Evolutionary conservation across 768 basidiomycete species (phyloP).

Genomic region (Exidia glandulosa): DNA sequence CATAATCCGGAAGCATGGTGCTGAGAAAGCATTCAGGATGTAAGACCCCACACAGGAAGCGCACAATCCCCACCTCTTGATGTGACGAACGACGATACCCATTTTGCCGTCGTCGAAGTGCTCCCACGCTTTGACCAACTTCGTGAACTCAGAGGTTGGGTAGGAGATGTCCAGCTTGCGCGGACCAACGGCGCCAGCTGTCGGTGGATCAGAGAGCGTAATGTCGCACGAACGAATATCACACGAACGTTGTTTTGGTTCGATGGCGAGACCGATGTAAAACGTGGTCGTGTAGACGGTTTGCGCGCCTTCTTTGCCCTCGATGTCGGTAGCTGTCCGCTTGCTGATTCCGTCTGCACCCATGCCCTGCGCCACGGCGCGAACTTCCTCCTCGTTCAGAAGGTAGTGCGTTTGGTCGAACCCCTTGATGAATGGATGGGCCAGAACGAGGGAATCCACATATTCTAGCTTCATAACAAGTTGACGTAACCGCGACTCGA

Average conservation of each 20-base stretch:
- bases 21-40: slow-evolving; percentile 25
- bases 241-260: slow-evolving; percentile 74
- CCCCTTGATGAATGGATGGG: slow-evolving; percentile 92
- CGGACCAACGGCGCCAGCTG: slow-evolving; percentile 67
- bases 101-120: slow-evolving; percentile 84
- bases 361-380: slow-evolving; percentile 80
- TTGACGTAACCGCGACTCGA: slow-evolving; percentile 91
- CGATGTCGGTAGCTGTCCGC: slow-evolving; percentile 68
- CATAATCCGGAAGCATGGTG: slow-evolving; percentile 65
- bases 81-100: slow-evolving; percentile 90
- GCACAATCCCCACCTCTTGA: slow-evolving; percentile 56
- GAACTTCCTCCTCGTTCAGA: slow-evolving; percentile 76
- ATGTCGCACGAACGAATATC: slow-evolving; percentile 9
- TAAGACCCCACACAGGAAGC: slow-evolving; percentile 5
- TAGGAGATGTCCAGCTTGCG: slow-evolving; percentile 92
- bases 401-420: slow-evolving; percentile 85
- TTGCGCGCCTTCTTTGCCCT: slow-evolving; percentile 62
- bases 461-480: slow-evolving; percentile 97
- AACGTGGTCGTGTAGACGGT: slow-evolving; percentile 94
- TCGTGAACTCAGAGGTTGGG: slow-evolving; percentile 90
- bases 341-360: slow-evolving; percentile 59
- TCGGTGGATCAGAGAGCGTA: background rate
- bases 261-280: slow-evolving; percentile 89
- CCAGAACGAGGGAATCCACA: slow-evolving; percentile 81
- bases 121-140: slow-evolving; percentile 92